Evolutionary conservation across 371 early-diverging fungal species (phyloP).

Genomic region (Saksenaea vasiformis): DNA sequence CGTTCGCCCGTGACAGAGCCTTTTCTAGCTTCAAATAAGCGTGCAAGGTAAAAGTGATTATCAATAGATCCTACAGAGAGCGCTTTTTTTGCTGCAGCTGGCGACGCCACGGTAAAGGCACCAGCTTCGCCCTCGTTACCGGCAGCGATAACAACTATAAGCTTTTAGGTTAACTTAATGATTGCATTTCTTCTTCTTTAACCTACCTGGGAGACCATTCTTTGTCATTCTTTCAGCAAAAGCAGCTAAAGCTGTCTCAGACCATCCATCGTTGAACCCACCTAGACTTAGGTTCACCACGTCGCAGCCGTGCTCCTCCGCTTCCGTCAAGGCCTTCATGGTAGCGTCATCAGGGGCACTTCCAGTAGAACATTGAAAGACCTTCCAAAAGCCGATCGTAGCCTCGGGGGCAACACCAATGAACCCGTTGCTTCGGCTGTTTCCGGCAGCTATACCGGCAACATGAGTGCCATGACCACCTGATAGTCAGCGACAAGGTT

Average conservation of each 20-base stretch:
- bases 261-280: background rate
- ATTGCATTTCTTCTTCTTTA: too few relatives aligned
- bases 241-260: background rate
- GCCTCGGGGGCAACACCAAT: background rate
- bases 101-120: background rate
- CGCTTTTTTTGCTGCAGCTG: background rate
- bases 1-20: background rate
- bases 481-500: too few relatives aligned
- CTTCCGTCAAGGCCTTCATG: background rate
- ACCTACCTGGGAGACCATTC: background rate
- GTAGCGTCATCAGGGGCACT: background rate
- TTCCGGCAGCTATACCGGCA: slow-evolving; percentile 65
- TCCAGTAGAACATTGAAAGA: background rate
- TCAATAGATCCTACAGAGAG: background rate
- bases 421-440: slow-evolving; percentile 27
- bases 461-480: slow-evolving; percentile 65
- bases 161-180: too few relatives aligned
- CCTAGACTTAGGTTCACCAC: background rate
- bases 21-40: background rate
- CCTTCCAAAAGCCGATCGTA: background rate
- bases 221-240: background rate
- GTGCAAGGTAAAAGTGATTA: background rate
- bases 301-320: background rate
- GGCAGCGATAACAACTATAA: background rate
- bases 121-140: background rate